Base-by-base conservation (phyloP, 257 asterid species). In the Avicennia marina region DNA sequence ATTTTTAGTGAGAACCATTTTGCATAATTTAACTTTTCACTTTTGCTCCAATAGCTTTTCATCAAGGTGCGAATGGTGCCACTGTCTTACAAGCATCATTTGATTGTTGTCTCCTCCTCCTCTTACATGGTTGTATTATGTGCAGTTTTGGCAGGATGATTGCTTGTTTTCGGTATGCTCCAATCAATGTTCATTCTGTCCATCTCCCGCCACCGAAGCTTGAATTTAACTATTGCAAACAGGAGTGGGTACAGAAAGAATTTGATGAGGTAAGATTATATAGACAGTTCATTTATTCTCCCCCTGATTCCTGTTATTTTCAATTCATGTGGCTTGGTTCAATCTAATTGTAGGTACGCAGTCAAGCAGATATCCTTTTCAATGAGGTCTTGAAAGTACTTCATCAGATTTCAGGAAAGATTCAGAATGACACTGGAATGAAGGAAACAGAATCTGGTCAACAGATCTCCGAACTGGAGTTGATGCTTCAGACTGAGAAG, bases 171-270 rank as follows among this genome's bases (percentile, higher is more conserved):
- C 72, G 76, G 47, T 87, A 79, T 81, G 84, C 94, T 54, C 84
- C 95, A 47, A 84, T 87, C 64, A 66, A 42, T 60, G 94, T 90
- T 63, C 83, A 80, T 57, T 80, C 96, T 58, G 93, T 90, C 52
- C 59, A 69, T 65, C 96, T 90, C 18, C 97, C 97, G 46, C 88
- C 96, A 47, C 62, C 81, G 42, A 82, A 82, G 65, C 85, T 84
- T 69, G 88, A 77, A 65, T 88, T 88, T 76, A 81, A 82, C 75
- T 77, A 70, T 64, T 86, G 74, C 74, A 72, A 63, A 67, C 95
- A 91, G 81, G 98, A 78, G 72, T 91, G 95, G 98, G 63, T 88
- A 65, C 79, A 77, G 62, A 67, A 70, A 65, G 96, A 85, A 77
- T 50, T 83, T 63, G 74, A 73, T 68, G 79, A 83, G 95, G 98